Percentiles rank a stretch among this genome's conserved stretches.
Evolutionary conservation across 331 rosid species (phyloP).

Genomic region (Erythrophleum ivorense): DNA sequence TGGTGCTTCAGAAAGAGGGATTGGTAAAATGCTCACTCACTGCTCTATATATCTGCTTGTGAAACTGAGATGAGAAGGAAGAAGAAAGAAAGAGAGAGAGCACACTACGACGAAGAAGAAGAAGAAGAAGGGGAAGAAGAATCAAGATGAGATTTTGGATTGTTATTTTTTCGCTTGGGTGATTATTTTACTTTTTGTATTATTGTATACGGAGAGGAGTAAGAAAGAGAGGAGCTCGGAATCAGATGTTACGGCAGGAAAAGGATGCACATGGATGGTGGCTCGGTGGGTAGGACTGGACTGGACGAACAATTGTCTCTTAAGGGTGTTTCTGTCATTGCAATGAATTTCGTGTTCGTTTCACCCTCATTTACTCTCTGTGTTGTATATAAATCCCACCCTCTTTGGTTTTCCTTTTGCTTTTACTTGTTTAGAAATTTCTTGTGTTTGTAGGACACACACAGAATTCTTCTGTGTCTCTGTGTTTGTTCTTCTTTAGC

Average conservation of each 20-base stretch:
- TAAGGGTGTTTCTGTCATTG: slow-evolving; percentile 28
- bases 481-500: not conserved
- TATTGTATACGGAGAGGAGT: slow-evolving; percentile 10
- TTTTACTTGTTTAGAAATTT: not conserved
- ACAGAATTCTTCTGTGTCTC: not conserved
- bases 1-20: slow-evolving; percentile 39
- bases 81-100: not conserved
- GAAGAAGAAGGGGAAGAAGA: slow-evolving; percentile 25
- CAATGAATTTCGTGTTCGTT: not conserved
- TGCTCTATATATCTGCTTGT: slow-evolving; percentile 17
- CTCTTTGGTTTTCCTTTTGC: not conserved
- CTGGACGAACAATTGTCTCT: not conserved
- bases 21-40: slow-evolving; percentile 7
- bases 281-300: slow-evolving; percentile 23
- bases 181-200: not conserved
- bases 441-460: not conserved
- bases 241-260: slow-evolving; percentile 29
- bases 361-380: not conserved
- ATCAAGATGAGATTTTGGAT: slow-evolving; percentile 40
- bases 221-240: slow-evolving; percentile 34
- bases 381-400: too few species aligned
- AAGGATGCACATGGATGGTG: slow-evolving; percentile 34
- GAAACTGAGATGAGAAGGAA: slow-evolving; percentile 11
- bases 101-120: not conserved
- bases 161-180: slow-evolving; percentile 9